A percentile compares a stretch with the other conserved stretches of the same genome.
These are phyloP conservation scores for Condylostoma magnum DNA, from an alignment of 169 alveolate species.

Conservation along the genomic window DNA sequence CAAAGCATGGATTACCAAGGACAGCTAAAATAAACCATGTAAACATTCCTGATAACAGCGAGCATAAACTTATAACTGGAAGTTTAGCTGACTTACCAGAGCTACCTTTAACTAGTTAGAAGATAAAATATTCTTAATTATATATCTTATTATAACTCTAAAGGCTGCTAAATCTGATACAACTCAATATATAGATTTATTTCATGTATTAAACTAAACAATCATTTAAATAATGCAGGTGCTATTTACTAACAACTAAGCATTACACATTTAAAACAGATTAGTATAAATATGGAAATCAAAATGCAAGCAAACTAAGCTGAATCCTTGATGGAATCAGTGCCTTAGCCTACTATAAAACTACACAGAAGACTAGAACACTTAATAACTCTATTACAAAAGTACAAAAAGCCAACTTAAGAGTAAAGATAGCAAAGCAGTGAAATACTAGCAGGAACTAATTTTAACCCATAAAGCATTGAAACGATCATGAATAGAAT, in stretches of 20 bases:
- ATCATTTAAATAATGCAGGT: no score
- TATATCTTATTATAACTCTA: no score
- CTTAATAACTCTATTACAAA: neutral
- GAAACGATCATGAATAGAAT: neutral
- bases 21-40: slow-evolving; percentile 16
- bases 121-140: no score
- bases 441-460: slow-evolving; percentile 15
- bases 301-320: slow-evolving; percentile 12
- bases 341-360: slow-evolving; percentile 6
- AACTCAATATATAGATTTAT: no score
- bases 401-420: slow-evolving; percentile 10
- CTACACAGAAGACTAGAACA: neutral
- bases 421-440: neutral
- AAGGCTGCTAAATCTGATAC: no score
- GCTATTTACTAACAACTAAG: no score
- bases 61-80: slow-evolving; percentile 26
- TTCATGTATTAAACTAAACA: no score
- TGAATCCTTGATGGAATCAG: slow-evolving; percentile 9
- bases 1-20: slow-evolving; percentile 23
- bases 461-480: slow-evolving; percentile 17
- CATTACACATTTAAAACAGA: no score
- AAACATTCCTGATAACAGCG: slow-evolving; percentile 12
- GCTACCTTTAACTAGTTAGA: no score
- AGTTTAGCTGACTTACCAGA: no score
- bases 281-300: no score